Evolutionary conservation across 305 asterid genomes (phyloP).

Genomic region (Fraxinus latifolia): DNA sequence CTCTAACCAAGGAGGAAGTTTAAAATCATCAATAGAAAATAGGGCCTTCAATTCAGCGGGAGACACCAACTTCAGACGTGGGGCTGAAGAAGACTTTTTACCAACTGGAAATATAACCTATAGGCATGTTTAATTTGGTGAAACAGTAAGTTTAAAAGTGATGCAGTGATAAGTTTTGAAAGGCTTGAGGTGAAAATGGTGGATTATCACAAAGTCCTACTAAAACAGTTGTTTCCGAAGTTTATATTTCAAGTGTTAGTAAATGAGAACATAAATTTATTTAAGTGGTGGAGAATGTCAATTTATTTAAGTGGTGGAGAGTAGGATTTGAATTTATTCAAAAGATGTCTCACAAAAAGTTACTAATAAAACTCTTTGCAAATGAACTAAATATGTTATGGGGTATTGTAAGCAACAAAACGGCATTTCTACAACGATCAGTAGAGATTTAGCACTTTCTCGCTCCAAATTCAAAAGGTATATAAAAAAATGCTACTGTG

Average conservation of each 20-base stretch:
- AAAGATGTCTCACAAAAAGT: not conserved
- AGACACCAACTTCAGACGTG: conserved; percentile 78
- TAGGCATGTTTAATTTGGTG: conserved; percentile 17
- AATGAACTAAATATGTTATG: not conserved
- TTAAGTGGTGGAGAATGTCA: not conserved
- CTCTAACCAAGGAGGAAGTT: conserved; percentile 87
- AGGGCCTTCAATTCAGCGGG: conserved; percentile 73
- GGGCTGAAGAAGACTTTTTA: conserved; percentile 65
- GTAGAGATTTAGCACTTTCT: not conserved
- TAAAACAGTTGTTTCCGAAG: conserved; percentile 2
- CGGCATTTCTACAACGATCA: not conserved
- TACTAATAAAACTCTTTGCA: not conserved
- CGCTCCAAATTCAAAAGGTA: not conserved
- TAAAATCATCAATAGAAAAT: conserved; percentile 79
- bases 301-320: not conserved
- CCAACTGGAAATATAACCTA: conserved; percentile 83
- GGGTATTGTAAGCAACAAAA: not conserved
- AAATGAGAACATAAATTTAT: not conserved
- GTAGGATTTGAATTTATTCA: not conserved
- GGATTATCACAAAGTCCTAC: not conserved
- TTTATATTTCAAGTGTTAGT: not conserved
- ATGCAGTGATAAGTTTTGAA: not conserved
- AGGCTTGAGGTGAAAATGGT: conserved; percentile 14
- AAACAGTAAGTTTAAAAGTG: not conserved
- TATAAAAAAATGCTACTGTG: not conserved